Percentiles rank a stretch among this genome's conserved stretches.
Conservation (phyloP, 2,329 filamentous ascomycete genomes). For the Penicillium brevicompactum region DNA sequence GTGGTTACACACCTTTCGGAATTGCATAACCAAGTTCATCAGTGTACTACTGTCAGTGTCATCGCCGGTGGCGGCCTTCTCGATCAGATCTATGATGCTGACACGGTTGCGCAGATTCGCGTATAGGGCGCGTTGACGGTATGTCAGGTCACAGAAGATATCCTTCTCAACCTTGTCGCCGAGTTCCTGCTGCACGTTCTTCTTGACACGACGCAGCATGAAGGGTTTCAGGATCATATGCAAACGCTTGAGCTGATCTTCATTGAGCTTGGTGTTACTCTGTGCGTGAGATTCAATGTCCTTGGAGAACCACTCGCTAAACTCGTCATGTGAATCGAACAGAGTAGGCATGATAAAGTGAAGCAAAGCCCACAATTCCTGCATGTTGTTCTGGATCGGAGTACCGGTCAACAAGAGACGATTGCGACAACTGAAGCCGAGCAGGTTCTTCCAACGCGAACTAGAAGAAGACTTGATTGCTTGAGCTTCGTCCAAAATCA, state of each 20-base stretch:
- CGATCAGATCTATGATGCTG: slow-evolving; percentile 97
- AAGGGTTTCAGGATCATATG: slow-evolving; percentile 99
- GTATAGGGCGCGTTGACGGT: slow-evolving; percentile 93
- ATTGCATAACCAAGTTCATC: slow-evolving; percentile 99
- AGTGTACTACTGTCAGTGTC: slow-evolving; percentile 93
- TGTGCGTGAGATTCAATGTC: slow-evolving; percentile 95
- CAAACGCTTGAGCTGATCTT: slow-evolving; percentile 92
- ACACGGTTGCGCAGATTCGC: slow-evolving; percentile 92
- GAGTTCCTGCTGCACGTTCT: slow-evolving; percentile 97
- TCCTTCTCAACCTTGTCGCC: slow-evolving; percentile 98
- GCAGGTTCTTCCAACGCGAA: slow-evolving; percentile 92
- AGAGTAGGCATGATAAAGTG: slow-evolving; percentile 99
- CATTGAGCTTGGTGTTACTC: slow-evolving; percentile 99
- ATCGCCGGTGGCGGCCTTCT: slow-evolving; percentile 92
- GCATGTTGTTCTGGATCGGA: slow-evolving; percentile 99
- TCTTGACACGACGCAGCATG: slow-evolving; percentile 99
- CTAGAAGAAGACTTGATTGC: slow-evolving; percentile 98
- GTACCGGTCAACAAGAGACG: slow-evolving; percentile 91
- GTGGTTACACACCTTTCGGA: slow-evolving; percentile 98
- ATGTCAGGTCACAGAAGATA: slow-evolving; percentile 94
- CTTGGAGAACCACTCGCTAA: slow-evolving; percentile 57
- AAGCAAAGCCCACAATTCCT: slow-evolving; percentile 93
- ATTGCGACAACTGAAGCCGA: slow-evolving; percentile 94
- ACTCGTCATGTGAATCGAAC: slow-evolving; percentile 67
- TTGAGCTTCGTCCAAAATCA: slow-evolving; percentile 98